phyloP scores from a whole-genome alignment of 805 yeast genomes.

The Zygosaccharomyces bisporus region DNA sequence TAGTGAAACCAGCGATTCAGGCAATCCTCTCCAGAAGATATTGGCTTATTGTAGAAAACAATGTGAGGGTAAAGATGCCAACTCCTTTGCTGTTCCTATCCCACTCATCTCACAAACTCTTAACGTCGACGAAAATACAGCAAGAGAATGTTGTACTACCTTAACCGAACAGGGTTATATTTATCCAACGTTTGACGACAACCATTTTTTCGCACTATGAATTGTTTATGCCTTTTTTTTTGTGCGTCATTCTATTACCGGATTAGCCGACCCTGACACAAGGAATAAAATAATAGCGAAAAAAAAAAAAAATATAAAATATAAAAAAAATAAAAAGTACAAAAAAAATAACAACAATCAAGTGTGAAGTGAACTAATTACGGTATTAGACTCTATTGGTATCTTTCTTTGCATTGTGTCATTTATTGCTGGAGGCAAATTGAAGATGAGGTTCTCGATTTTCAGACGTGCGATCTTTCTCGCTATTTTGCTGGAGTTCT shows the following conservation, averaged over 20 bases:
- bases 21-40: slow-evolving; percentile 42
- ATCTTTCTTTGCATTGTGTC: background rate
- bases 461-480: background rate
- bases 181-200: slow-evolving; percentile 66
- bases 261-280: slow-evolving; percentile 8
- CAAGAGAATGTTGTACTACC: slow-evolving; percentile 46
- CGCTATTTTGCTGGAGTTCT: background rate
- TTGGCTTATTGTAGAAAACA: slow-evolving; percentile 47
- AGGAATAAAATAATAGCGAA: background rate
- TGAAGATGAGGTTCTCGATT: background rate
- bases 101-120: slow-evolving; percentile 57
- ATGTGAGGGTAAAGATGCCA: slow-evolving; percentile 48
- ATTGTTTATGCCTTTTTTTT: slow-evolving; percentile 1
- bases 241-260: slow-evolving; percentile 2
- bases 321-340: background rate
- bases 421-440: background rate
- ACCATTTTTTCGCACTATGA: slow-evolving; percentile 5
- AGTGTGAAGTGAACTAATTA: background rate
- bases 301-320: background rate
- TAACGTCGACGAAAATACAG: slow-evolving; percentile 47
- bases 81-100: slow-evolving; percentile 66
- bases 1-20: slow-evolving; percentile 32
- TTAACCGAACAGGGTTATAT: slow-evolving; percentile 66
- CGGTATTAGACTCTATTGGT: too few relatives aligned
- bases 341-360: background rate